phyloP scores from a whole-genome alignment of 768 basidiomycete genomes.

The Lentinula edodes region DNA sequence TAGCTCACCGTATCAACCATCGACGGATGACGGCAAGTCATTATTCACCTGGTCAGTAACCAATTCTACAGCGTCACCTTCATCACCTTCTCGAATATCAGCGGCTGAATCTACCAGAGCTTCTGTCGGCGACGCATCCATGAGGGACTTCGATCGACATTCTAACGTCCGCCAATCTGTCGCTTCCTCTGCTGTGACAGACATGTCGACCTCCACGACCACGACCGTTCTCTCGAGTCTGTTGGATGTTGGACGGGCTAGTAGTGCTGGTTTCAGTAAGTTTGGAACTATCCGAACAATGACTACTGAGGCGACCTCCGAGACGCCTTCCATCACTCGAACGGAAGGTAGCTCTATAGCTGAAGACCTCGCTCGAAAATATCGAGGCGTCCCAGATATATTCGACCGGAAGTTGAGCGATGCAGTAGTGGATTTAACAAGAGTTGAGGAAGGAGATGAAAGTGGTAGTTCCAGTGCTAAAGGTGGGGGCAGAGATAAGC shows the following conservation, averaged over 20 bases:
- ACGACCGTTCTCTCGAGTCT: conserved; percentile 56
- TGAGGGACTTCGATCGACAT: conserved; percentile 17
- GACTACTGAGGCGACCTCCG: conserved; percentile 78
- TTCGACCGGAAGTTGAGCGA: conserved; percentile 63
- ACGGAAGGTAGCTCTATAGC: conserved; percentile 60
- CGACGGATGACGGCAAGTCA: conserved; percentile 21
- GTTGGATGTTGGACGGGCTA: conserved; percentile 44
- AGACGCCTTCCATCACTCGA: conserved; percentile 57
- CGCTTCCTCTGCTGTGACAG: conserved; percentile 56
- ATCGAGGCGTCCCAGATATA: conserved; percentile 15
- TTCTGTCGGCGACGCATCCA: conserved; percentile 33
- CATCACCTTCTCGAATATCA: conserved; percentile 22
- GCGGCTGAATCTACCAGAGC: conserved; percentile 28
- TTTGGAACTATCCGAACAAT: conserved; percentile 80
- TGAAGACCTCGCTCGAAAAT: conserved; percentile 42
- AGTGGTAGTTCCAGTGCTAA: conserved; percentile 37
- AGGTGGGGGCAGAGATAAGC: conserved; percentile 12
- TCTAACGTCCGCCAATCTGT: conserved; percentile 52
- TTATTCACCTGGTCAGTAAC: conserved; percentile 19
- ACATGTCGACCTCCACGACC: conserved; percentile 36
- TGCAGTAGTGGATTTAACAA: conserved; percentile 52
- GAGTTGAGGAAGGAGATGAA: conserved; percentile 69
- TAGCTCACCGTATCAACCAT: conserved; percentile 13
- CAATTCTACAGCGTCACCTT: conserved; percentile 8
- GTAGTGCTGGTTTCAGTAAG: conserved; percentile 44